Evolutionary conservation across 1,139 yeast genomes (phyloP), one percentile per base, ranked within the genome.

Genomic region (Pichia sp.): DNA sequence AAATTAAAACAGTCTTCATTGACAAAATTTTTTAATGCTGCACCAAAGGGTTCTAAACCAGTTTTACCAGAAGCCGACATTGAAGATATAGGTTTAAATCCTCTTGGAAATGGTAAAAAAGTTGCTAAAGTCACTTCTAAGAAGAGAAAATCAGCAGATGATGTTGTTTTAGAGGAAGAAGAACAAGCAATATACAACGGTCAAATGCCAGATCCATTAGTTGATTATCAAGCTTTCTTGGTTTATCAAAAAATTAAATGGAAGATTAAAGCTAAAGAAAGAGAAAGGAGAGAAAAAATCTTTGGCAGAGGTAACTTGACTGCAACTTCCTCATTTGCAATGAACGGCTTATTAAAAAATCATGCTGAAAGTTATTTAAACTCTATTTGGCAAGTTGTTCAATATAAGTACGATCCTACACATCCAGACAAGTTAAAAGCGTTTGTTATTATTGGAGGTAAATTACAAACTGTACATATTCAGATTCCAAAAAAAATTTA

Each of bases 211-310:
- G 74, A 80, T 8, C 82, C 87, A 60, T 72, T 74, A 2, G 82
- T 72, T 8, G 94, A 89, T 59, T 92, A 94, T 63, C 73, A 65
- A 6, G 87, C 76, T 0, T 94, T 90, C 74, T 71, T 94, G 51
- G 66, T 68, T 34, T 84, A 85, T 57, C 95, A 87, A 63, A 89
- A 90, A 60, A 76, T 80, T 12, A 86, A 86, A 59, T 94, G 99
- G 99, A 76, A 69, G 45, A 67, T 78, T 7, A 96, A 89, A 60
- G 75, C 76, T 28, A 76, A 76, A 47, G 83, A 83, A 46, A 73
- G 90, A 53, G 77, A 74, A 48, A 76, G 95, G 56, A 74, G 97
- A 58, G 74, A 74, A 42, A 82, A 79, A 52, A 64, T 94, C 30
- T 90, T 92, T 69, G 99, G 99, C 27, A 46, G 53, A 27, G 70